These are phyloP conservation scores for Metschnikowia drakensbergensis DNA, from an alignment of 805 yeast species.

Conservation along the genomic window DNA sequence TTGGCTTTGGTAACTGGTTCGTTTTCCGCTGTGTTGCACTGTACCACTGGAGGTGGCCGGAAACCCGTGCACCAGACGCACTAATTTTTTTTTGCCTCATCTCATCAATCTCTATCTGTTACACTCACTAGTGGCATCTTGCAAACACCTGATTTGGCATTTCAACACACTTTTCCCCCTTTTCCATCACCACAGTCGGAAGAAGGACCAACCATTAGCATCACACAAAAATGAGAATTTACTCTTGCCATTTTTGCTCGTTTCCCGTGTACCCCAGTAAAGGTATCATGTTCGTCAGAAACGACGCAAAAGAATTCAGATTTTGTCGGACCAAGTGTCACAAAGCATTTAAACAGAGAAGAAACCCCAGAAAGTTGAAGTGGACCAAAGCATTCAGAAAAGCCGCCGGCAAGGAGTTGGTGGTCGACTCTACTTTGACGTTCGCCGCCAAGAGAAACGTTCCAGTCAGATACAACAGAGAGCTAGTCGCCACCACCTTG, in stretches of 20 bases:
- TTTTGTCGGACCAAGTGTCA: slow-evolving; percentile 98
- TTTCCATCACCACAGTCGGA: neutral
- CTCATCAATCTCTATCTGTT: slow-evolving; percentile 11
- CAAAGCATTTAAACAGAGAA: slow-evolving; percentile 93
- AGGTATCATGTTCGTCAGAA: slow-evolving; percentile 96
- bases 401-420: slow-evolving; percentile 98
- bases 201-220: neutral
- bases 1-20: no score
- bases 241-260: slow-evolving; percentile 94
- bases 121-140: slow-evolving; percentile 3
- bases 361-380: slow-evolving; percentile 95
- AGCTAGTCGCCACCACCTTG: slow-evolving; percentile 88
- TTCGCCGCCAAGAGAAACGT: slow-evolving; percentile 97
- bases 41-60: neutral
- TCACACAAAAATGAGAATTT: slow-evolving; percentile 62
- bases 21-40: neutral
- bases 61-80: slow-evolving; percentile 17
- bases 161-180: slow-evolving; percentile 7
- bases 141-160: slow-evolving; percentile 1
- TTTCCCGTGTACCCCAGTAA: slow-evolving; percentile 86
- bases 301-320: slow-evolving; percentile 95
- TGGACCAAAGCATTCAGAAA: slow-evolving; percentile 99
- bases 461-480: slow-evolving; percentile 97
- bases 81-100: slow-evolving; percentile 15
- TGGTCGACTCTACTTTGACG: slow-evolving; percentile 92